Conservation (phyloP, 1,284 basidiomycete species). For the Sparassis latifolia region DNA sequence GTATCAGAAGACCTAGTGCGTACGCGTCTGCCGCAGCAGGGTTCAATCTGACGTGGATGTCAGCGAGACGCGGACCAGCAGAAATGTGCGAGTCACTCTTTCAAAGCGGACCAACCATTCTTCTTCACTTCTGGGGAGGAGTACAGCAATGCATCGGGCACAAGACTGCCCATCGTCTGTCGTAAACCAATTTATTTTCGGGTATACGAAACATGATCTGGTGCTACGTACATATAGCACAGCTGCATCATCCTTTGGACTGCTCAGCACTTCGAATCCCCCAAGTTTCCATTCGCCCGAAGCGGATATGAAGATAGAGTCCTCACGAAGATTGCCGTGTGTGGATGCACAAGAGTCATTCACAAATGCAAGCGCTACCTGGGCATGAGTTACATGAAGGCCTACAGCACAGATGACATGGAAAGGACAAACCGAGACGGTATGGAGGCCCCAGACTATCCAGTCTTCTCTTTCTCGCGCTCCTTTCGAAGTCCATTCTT, state of each 20-base stretch:
- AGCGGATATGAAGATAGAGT: conserved; percentile 83
- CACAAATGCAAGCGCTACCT: conserved; percentile 89
- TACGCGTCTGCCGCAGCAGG: conserved; percentile 78
- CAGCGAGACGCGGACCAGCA: background rate
- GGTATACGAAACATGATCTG: conserved; percentile 11
- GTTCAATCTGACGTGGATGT: conserved; percentile 45
- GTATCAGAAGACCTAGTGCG: conserved; percentile 79
- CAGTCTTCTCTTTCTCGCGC: conserved; percentile 76
- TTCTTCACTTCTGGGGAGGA: conserved; percentile 90
- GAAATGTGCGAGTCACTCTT: conserved; percentile 51
- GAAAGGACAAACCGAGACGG: conserved; percentile 71
- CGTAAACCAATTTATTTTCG: conserved; percentile 19
- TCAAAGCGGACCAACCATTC: conserved; percentile 76
- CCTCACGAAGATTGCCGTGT: conserved; percentile 80
- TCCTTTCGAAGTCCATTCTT: conserved; percentile 57
- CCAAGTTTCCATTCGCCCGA: conserved; percentile 96
- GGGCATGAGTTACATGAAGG: background rate
- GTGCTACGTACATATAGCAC: conserved; percentile 67
- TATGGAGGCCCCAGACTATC: conserved; percentile 91
- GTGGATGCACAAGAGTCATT: conserved; percentile 83
- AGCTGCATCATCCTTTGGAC: conserved; percentile 67
- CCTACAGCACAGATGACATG: background rate
- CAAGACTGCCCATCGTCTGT: conserved; percentile 66
- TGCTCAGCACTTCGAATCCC: conserved; percentile 89
- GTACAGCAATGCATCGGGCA: conserved; percentile 54